phyloP scores from a whole-genome alignment of 805 yeast genomes.

The Brettanomyces naardenensis region DNA sequence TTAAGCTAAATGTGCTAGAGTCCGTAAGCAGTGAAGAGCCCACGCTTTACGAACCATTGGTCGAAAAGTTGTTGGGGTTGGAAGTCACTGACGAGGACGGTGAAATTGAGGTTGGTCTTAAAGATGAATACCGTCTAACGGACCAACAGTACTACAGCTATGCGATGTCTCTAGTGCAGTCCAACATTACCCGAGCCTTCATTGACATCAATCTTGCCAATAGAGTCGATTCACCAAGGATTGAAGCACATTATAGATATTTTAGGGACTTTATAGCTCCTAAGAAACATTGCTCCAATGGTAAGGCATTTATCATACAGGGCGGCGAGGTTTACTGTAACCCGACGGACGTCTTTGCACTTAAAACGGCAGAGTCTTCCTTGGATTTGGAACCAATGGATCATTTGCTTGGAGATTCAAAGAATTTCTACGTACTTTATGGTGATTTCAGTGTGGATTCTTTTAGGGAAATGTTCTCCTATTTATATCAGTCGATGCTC shows the following conservation, averaged over 20 bases:
- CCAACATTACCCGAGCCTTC: constrained; percentile 12
- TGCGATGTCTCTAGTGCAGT: constrained; percentile 12
- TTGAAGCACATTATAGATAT: constrained; percentile 55
- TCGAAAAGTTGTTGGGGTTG: constrained; percentile 21
- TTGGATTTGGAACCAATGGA: constrained; percentile 41
- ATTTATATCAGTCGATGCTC: constrained; percentile 44
- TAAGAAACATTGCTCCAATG: constrained; percentile 9
- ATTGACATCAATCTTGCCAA: constrained; percentile 38
- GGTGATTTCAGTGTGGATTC: constrained; percentile 48
- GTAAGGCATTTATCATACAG: constrained; percentile 28
- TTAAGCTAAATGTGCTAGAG: constrained; percentile 34
- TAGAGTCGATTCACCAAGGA: constrained; percentile 48
- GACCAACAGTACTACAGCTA: constrained; percentile 20
- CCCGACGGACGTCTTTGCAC: constrained; percentile 69
- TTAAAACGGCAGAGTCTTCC: constrained; percentile 44
- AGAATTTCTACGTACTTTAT: constrained; percentile 42
- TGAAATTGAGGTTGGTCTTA: constrained; percentile 23
- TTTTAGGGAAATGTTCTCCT: constrained; percentile 50
- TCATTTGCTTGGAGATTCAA: constrained; percentile 49
- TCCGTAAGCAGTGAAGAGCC: constrained; percentile 29
- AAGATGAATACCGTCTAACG: constrained; percentile 10
- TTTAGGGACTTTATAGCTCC: constrained; percentile 33
- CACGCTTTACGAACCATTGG: constrained; percentile 28
- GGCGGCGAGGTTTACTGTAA: constrained; percentile 48
- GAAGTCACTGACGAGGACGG: constrained; percentile 18